Conservation (phyloP, 2,329 filamentous ascomycete genomes). For the Dactylellina drechsleri region DNA sequence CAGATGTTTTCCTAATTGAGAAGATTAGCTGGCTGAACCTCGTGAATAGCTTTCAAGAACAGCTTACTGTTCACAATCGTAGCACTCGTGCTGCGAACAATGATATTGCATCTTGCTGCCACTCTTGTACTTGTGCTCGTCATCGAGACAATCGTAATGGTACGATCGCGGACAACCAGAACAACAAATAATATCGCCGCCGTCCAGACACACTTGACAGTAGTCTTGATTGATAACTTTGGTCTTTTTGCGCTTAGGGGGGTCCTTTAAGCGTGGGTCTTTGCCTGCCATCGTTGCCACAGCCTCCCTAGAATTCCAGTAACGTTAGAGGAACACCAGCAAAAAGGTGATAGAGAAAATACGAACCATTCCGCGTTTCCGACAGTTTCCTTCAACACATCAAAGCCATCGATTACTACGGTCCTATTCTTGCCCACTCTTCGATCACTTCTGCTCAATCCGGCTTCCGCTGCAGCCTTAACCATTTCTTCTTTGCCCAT, state of each 20-base stretch:
- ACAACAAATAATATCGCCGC: constrained; percentile 65
- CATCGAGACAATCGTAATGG: constrained; percentile 66
- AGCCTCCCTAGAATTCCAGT: constrained; percentile 63
- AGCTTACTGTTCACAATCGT: constrained; percentile 67
- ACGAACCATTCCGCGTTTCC: constrained; percentile 65
- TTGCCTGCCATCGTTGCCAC: constrained; percentile 70
- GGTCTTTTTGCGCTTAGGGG: constrained; percentile 65
- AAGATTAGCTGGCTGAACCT: neutral
- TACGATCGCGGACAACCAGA: constrained; percentile 68
- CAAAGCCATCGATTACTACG: constrained; percentile 68
- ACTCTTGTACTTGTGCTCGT: constrained; percentile 63
- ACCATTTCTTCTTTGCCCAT: constrained; percentile 61
- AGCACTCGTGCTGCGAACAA: constrained; percentile 69
- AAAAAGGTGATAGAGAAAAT: no score
- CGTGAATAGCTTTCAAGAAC: neutral
- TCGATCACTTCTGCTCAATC: constrained; percentile 64
- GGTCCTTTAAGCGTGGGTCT: constrained; percentile 66
- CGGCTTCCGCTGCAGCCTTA: constrained; percentile 57
- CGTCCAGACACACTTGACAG: constrained; percentile 67
- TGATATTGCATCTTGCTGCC: constrained; percentile 63
- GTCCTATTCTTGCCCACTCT: constrained; percentile 69
- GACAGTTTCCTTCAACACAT: constrained; percentile 69
- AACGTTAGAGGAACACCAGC: no score
- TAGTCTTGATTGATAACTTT: constrained; percentile 66
- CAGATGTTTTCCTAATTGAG: constrained; percentile 53